Evolutionary conservation across 2,329 filamentous ascomycete genomes (phyloP), one percentile per base, ranked within the genome.

Genomic region (Leptographium procerum): DNA sequence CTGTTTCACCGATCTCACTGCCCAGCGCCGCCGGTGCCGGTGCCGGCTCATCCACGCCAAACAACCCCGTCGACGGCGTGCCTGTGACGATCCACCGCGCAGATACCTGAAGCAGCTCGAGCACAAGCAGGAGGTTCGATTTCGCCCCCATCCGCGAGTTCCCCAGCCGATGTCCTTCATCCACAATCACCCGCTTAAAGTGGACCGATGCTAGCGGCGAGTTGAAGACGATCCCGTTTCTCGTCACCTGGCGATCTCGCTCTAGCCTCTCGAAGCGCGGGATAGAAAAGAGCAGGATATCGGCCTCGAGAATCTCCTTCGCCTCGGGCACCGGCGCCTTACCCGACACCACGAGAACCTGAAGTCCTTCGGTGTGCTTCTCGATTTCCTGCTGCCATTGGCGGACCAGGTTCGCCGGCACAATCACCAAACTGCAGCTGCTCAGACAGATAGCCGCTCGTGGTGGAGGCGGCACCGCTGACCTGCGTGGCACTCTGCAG

Each of bases 71-170:
- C 0, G 91, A 90, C 2, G 92, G 92, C 0, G 92, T 97, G 58
- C 92, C 92, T 1, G 89, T 95, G 0, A 96, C 87, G 4, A 95
- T 83, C 92, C 92, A 96, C 11, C 88, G 83, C 22, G 89, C 82
- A 52, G 90, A 85, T 19, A 90, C 73, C 13, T 78, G 72, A n/a
- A 87, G 69, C 14, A 69, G 68, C 22, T 84, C 77, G 1, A 85
- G 69, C 2, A 77, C 74, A 2, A 73, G 67, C 24, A 82, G 72
- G 6, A 84, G 65, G 47, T 79, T 76, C 51, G 83, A 89, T 64
- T 77, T 82, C 56, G 75, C 75, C 11, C 75, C 74, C 7, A 71
- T 69, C 2, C 72, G 79, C 0, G 81, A 81, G 43, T 88, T 86
- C 0, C 89, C 89, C 60, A 96, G 85, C 60, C 82, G 87, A 68